Evolutionary conservation across 176 grass and related monocot genomes (phyloP).

Genomic region (Puccinellia tenuiflora): DNA sequence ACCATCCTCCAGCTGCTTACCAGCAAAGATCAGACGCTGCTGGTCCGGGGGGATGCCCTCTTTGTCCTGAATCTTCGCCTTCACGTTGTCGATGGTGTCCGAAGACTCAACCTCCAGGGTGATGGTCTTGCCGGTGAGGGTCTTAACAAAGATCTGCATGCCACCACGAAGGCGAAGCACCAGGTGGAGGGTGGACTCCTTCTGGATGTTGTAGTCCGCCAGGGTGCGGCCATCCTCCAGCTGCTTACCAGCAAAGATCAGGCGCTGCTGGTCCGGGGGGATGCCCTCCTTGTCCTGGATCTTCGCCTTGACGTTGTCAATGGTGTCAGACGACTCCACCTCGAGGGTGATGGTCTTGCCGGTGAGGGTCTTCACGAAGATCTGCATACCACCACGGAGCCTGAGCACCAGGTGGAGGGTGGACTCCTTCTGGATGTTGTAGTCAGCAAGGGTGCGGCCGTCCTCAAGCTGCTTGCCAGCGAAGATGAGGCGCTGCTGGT

Average conservation of each 20-base stretch:
- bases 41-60: constrained; percentile 72
- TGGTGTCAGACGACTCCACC: constrained; percentile 55
- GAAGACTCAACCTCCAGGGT: constrained; percentile 50
- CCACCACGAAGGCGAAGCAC: constrained; percentile 31
- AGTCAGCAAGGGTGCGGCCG: constrained; percentile 59
- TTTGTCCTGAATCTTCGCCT: constrained; percentile 78
- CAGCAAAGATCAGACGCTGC: constrained; percentile 57
- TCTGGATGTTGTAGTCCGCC: constrained; percentile 62
- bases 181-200: constrained; percentile 66
- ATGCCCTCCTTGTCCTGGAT: constrained; percentile 85
- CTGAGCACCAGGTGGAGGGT: constrained; percentile 58
- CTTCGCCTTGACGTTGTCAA: constrained; percentile 71
- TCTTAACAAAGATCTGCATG: constrained; percentile 70
- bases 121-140: constrained; percentile 71
- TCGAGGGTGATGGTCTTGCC: constrained; percentile 69
- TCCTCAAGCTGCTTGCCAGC: constrained; percentile 67
- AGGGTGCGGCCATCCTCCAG: constrained; percentile 67
- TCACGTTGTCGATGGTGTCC: constrained; percentile 58
- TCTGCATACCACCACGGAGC: constrained; percentile 54
- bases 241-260: constrained; percentile 63
- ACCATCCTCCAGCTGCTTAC: constrained; percentile 63
- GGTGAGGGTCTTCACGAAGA: constrained; percentile 72
- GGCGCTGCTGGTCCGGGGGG: constrained; percentile 61
- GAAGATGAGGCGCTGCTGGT: constrained; percentile 60
- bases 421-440: constrained; percentile 78